These are phyloP conservation scores for Psidium guajava DNA, from an alignment of 345 rosid species.

Conservation along the genomic window DNA sequence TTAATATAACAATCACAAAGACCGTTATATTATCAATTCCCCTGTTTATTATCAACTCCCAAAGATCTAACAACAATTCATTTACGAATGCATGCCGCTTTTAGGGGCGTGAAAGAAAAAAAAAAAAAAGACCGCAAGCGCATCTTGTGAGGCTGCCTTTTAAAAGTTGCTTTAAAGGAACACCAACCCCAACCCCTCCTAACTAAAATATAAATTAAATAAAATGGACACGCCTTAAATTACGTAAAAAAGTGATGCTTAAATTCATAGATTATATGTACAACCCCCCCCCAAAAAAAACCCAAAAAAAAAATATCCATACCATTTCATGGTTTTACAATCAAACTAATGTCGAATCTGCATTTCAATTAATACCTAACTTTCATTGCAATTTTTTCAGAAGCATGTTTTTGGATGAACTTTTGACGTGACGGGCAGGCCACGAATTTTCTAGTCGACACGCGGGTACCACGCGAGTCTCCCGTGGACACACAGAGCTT, in stretches of 20 bases:
- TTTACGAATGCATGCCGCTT: not conserved
- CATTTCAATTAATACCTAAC: not conserved
- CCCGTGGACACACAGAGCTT: not conserved
- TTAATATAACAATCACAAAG: no score
- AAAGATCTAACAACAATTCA: not conserved
- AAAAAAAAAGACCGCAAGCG: no score
- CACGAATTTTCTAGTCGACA: not conserved
- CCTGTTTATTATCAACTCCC: no score
- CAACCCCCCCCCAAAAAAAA: no score
- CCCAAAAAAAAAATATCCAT: not conserved
- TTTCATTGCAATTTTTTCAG: not conserved
- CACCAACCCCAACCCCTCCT: not conserved
- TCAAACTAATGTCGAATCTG: not conserved
- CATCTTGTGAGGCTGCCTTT: not conserved
- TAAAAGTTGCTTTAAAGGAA: not conserved
- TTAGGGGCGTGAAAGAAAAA: not conserved
- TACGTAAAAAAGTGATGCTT: not conserved
- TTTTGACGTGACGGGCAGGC: not conserved
- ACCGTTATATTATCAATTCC: no score
- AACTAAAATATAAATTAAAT: not conserved
- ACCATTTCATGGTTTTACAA: not conserved
- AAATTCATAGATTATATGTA: not conserved
- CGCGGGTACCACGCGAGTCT: not conserved
- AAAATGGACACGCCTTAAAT: not conserved
- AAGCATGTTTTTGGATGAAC: not conserved